These are phyloP conservation scores for Cladophialophora immunda DNA, from an alignment of 2,329 filamentous ascomycete genomes.

Conservation along the genomic window DNA sequence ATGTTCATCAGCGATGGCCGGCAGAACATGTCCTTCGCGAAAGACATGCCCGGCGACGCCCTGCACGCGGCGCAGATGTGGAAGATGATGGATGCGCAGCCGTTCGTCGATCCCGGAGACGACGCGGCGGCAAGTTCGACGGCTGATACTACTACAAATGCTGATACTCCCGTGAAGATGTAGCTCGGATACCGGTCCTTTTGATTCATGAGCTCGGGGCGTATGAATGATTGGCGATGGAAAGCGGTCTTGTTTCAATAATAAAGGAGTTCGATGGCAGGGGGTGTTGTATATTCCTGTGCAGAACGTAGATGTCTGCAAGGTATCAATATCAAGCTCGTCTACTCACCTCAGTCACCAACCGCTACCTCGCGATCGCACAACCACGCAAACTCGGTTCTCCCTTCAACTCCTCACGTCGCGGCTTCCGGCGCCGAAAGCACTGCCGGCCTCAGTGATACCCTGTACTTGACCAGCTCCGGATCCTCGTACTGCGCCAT, in stretches of 20 bases:
- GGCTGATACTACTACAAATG: neutral
- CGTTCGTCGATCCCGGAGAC: constrained; percentile 46
- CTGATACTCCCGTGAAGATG: no score
- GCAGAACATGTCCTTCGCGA: constrained; percentile 17
- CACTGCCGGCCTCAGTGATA: constrained; percentile 26
- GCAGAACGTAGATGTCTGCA: neutral
- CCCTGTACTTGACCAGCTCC: constrained; percentile 32
- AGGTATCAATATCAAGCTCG: neutral
- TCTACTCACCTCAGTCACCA: neutral
- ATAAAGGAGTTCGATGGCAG: neutral
- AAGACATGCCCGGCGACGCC: constrained; percentile 52
- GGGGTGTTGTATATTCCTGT: neutral
- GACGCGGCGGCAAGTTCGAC: neutral
- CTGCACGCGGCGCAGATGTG: constrained; percentile 57
- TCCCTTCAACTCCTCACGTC: neutral
- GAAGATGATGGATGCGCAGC: constrained; percentile 55
- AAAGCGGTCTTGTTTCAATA: neutral
- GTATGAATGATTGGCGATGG: no score
- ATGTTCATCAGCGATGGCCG: constrained; percentile 31
- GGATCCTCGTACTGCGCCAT: constrained; percentile 37
- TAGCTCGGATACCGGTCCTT: no score
- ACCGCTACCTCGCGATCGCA: neutral
- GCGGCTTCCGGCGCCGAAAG: constrained; percentile 12
- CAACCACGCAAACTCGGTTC: neutral
- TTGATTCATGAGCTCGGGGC: no score